phyloP scores from a whole-genome alignment of 2,329 filamentous ascomycete species.

The Aspergillus unguis region DNA sequence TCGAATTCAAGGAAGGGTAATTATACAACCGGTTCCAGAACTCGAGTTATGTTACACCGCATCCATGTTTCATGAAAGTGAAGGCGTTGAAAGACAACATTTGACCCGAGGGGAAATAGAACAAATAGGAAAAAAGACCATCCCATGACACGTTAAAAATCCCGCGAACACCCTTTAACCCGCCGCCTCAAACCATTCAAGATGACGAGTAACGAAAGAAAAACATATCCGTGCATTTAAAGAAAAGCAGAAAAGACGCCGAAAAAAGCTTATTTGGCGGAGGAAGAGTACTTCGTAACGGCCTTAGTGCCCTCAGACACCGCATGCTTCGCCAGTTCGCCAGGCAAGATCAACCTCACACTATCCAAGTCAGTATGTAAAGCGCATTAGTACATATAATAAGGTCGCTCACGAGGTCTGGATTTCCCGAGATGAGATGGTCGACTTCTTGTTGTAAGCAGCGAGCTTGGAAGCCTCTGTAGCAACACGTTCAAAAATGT shows the following conservation, averaged over 20 bases:
- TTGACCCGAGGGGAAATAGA: constrained; percentile 38
- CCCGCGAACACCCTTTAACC: constrained; percentile 45
- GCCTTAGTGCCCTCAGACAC: constrained; percentile 99
- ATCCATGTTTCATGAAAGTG: constrained; percentile 41
- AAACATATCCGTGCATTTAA: constrained; percentile 51
- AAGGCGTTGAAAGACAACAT: constrained; percentile 30
- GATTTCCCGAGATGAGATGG: constrained; percentile 98
- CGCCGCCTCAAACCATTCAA: constrained; percentile 43
- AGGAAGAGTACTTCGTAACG: constrained; percentile 99
- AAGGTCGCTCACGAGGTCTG: constrained; percentile 73
- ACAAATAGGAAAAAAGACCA: constrained; percentile 37
- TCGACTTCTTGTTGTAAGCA: constrained; percentile 99
- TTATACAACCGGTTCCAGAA: constrained; percentile 34
- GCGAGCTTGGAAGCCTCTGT: constrained; percentile 98
- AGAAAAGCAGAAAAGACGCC: constrained; percentile 57
- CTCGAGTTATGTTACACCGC: constrained; percentile 47
- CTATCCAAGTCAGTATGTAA: constrained; percentile 41
- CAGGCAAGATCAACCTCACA: constrained; percentile 93
- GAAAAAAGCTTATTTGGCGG: constrained; percentile 78
- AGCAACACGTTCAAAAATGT: constrained; percentile 99
- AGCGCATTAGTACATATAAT: not conserved
- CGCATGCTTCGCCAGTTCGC: constrained; percentile 98
- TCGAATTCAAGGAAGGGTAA: constrained; percentile 36
- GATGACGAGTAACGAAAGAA: constrained; percentile 43
- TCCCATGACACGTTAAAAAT: constrained; percentile 50